A percentile compares a stretch with the other conserved stretches of the same genome.
phyloP scores from a whole-genome alignment of 192 early-diverging fungal genomes.

The Gigaspora rosea region DNA sequence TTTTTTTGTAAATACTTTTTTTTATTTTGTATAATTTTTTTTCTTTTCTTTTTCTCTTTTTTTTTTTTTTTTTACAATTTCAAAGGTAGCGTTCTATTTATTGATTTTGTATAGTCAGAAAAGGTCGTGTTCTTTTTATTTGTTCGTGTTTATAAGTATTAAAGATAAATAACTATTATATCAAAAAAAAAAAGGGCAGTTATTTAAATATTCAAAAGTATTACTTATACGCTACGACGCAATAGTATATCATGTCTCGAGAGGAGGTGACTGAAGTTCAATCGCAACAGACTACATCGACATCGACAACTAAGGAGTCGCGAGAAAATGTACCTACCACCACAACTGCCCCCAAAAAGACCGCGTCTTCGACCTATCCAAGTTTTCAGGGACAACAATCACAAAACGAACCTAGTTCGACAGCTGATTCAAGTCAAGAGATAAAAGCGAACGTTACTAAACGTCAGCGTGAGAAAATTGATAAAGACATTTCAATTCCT shows the following conservation, averaged over 20 bases:
- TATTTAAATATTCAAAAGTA: not conserved
- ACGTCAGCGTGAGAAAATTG: constrained; percentile 10
- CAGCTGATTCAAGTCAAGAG: constrained; percentile 29
- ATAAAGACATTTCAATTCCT: constrained; percentile 30
- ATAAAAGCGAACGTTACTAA: not conserved
- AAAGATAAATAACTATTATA: too few species aligned
- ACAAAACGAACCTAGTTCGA: constrained; percentile 14
- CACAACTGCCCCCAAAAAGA: constrained; percentile 7
- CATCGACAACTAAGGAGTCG: constrained; percentile 13
- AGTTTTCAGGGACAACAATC: not conserved
- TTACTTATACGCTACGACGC: not conserved
- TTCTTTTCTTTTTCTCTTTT: too few species aligned
- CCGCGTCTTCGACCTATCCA: not conserved
- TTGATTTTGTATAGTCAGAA: too few species aligned
- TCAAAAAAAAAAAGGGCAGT: not conserved
- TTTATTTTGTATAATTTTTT: too few species aligned
- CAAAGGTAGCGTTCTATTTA: too few species aligned
- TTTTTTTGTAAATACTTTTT: too few species aligned
- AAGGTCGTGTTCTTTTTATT: too few species aligned
- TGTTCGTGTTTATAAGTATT: too few species aligned
- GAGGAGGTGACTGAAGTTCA: constrained; percentile 14
- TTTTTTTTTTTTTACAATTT: too few species aligned
- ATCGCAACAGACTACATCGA: not conserved
- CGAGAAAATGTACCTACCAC: constrained; percentile 12
- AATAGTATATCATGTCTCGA: constrained; percentile 13